Evolutionary conservation across 1,284 basidiomycete species (phyloP).

Genomic region (Thelephora terrestris): DNA sequence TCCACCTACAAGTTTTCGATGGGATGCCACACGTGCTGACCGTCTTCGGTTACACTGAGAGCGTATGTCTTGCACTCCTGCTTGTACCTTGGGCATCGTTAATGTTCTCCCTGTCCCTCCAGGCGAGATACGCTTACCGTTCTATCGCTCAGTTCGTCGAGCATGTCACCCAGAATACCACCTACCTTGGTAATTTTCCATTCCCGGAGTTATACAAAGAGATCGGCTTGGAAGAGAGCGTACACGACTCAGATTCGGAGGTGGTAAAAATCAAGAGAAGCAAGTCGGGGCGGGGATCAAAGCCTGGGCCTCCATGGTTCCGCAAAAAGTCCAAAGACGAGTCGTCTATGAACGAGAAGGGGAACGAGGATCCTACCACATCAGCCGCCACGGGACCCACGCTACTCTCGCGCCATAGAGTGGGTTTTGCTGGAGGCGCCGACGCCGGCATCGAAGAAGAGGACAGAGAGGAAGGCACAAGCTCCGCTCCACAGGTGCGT

Average conservation of each 20-base stretch:
- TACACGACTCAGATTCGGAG: conserved; percentile 13
- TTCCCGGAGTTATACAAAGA: conserved; percentile 33
- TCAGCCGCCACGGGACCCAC: too few species aligned
- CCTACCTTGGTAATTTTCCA: conserved; percentile 29
- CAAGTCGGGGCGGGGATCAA: conserved; percentile 2
- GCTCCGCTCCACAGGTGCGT: too few species aligned
- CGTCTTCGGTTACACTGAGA: conserved; percentile 60
- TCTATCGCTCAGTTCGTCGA: conserved; percentile 47
- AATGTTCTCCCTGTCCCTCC: not conserved
- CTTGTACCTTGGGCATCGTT: not conserved
- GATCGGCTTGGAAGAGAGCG: conserved; percentile 18
- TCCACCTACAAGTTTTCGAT: conserved; percentile 70
- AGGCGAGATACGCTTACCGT: conserved; percentile 50
- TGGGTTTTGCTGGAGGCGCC: too few species aligned
- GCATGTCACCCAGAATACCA: conserved; percentile 34
- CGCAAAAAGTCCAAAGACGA: too few species aligned
- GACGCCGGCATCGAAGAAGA: too few species aligned
- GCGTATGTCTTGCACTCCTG: conserved; percentile 26
- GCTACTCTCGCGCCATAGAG: too few species aligned
- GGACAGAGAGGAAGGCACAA: too few species aligned
- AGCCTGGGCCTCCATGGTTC: too few species aligned
- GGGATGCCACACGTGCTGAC: conserved; percentile 63
- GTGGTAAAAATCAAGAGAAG: not conserved
- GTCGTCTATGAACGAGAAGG: too few species aligned
- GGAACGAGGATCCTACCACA: too few species aligned